These are phyloP conservation scores for Colletotrichum sansevieriae DNA, from an alignment of 2,329 filamentous ascomycete genomes.

Conservation along the genomic window DNA sequence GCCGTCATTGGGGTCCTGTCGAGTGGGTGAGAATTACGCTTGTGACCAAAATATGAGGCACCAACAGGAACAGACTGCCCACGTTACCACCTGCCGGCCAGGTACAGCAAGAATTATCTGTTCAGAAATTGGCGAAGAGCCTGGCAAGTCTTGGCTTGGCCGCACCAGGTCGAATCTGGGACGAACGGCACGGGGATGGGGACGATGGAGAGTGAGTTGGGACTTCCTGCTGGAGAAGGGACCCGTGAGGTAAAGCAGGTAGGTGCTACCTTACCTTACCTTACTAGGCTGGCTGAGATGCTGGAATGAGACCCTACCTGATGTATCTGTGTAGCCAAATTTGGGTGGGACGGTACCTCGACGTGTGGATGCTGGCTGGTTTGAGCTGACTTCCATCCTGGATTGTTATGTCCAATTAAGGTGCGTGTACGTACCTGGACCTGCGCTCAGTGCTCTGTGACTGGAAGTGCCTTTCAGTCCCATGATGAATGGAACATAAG, in stretches of 20 bases:
- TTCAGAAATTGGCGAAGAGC: constrained; percentile 28
- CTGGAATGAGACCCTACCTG: too few species aligned
- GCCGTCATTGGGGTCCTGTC: too few species aligned
- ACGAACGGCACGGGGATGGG: constrained; percentile 18
- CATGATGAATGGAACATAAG: constrained; percentile 3
- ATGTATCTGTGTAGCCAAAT: too few species aligned
- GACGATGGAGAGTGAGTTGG: background rate
- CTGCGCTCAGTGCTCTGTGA: too few species aligned
- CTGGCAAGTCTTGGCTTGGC: constrained; percentile 37
- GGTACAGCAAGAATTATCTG: background rate
- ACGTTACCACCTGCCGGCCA: background rate
- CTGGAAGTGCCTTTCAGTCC: background rate
- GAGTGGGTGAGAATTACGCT: constrained; percentile 1
- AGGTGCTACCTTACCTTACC: too few species aligned
- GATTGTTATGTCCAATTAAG: constrained; percentile 33
- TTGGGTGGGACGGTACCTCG: too few species aligned
- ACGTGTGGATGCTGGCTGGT: background rate
- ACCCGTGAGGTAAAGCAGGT: too few species aligned
- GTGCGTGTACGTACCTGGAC: constrained; percentile 17
- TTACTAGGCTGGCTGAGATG: too few species aligned
- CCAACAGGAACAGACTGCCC: constrained; percentile 25
- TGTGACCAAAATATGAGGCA: constrained; percentile 34
- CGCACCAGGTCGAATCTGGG: constrained; percentile 26
- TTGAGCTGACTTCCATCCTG: constrained; percentile 24
- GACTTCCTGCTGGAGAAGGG: too few species aligned